Evolutionary conservation across 768 basidiomycete species (phyloP), one percentile per base, ranked within the genome.

Genomic region (Lactarius quietus): DNA sequence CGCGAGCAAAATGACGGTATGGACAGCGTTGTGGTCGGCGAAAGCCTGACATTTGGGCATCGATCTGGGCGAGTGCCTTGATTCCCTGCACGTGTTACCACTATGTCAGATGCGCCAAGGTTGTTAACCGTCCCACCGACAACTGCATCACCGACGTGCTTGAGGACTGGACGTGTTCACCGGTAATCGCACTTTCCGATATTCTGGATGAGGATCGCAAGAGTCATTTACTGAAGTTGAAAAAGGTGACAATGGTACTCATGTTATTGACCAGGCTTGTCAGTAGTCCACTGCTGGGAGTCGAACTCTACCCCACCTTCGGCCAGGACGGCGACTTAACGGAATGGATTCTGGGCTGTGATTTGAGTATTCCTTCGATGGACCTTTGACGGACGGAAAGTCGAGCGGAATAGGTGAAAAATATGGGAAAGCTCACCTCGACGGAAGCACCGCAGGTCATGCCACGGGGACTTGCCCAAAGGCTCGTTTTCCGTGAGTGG

Each of bases 61-160:
- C 96, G 68, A 99, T 98, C 77, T 98, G 97, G 4, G 95, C 85
- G 12, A 99, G 83, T 0, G 97, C 95, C 0, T 96, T 98, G 73
- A 71, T 93, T 91, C 43, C 97, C 97, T 6, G 97, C 95, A 17
- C 95, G 90, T 1, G 92, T 95, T 71, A 99, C 94, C 36, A 88
- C 76, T 89, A 99, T 95, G 74, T 98, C 93, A 75, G 98, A 92
- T 1, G 95, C 93, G n/a, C 97, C 97, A 9, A 95, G 81, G 5
- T 95, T 93, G 71, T 99, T 99, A 74, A 99, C 87, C 0, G 97
- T 98, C 0, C 97, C 97, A 7, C 97, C 97, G 68, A 98, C 98
- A 53, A 98, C 94, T 45, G 77, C 73, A 72, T 95, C 92, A 4
- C 94, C 94, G 7, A 83, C 73, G 66, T 88, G 86, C 76, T 99